Base-by-base conservation (phyloP, 805 yeast species). In the Nakazawaea pomicola region DNA sequence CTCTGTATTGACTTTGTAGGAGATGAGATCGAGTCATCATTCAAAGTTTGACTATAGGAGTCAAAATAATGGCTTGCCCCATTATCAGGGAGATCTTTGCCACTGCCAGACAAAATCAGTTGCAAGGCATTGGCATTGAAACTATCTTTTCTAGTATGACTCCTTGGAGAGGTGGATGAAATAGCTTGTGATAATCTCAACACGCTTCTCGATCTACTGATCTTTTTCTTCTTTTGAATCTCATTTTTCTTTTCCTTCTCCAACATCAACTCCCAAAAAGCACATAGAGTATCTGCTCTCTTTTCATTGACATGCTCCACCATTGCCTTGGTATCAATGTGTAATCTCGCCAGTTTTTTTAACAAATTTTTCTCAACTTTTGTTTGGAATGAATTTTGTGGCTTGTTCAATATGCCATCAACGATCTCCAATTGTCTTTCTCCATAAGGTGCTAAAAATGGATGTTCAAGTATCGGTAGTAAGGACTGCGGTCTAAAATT, bases 241-340 rank as follows among this genome's bases (percentile, higher is more conserved):
- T 28, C 38, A 55, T 53, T 49, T 56, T 58, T 65, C 37, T 60
- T 57, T 48, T 76, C 80, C 36, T 65, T 62, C 17, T 83, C 87
- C 21, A 82, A 59, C 14, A 79, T 59, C 15, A 87, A 63, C 34
- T 80, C 80, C 82, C 90, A 88, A 43, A 81, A 68, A 0, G 91
- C 95, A 11, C 84, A 76, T 12, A 84, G 62, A 0, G 87, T 67
- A 58, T 85, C 93, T 60, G 86, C 76, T 43, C 80, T 77, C 35
- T 73, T 70, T 43, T 72, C 68, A 21, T 62, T 52, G 3, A 88
- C 78, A 21, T 83, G 74, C 7, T 72, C 64, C 49, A 76, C 77
- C 24, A 89, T 61, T 1, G 69, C 59, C 11, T 78, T 82, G 2
- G 72, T 68, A 54, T 84, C 85, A 28, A 87, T 64, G n/a, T 86